Evolutionary conservation across 768 basidiomycete genomes (phyloP), one percentile per base, ranked within the genome.

Genomic region (Phaeolepiota aurea): DNA sequence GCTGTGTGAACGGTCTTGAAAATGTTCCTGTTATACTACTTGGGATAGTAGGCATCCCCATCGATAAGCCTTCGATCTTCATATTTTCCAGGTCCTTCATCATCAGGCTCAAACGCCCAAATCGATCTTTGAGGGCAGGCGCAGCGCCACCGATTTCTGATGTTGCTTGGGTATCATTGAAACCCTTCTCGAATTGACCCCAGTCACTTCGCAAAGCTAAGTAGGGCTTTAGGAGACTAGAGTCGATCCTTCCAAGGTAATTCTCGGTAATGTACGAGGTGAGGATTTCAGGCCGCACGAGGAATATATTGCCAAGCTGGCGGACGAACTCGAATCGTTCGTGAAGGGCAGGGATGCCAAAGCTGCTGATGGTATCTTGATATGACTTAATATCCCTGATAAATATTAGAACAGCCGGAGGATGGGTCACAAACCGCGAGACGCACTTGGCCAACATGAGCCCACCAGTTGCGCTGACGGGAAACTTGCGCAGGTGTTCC

Each of bases 291-390:
- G 94, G 93, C 40, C 84, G 88, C 37, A 99, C 87, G 47, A 98
- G 84, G 73, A 97, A 99, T 48, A 93, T 75, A 54, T 98, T 94
- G 49, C 94, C 96, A 3, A 99, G 79, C 59, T 98, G 93, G 30
- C 93, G 84, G 47, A 98, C 82, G 66, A 98, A 97, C 57, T 98
- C 96, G 65, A 94, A 99, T 16, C 94, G 90, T 57, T 98, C 93
- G 48, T 83, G 77, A 5, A 99, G 71, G 4, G 86, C 72, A 9
- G 88, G 78, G 32, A 96, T 80, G 20, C 73, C 71, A 64, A 94
- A 97, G n/a, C 74, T 78, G 46, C 72, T 66, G 48, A 96, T 77
- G 1, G 77, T 76, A 51, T 98, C 96, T 66, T 98, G 96, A 54
- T 99, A 99, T 15, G 86, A 80, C 49, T 93, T 96, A 50, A 99